Base-by-base conservation (phyloP, 345 rosid genomes). In the Populus euphratica region DNA sequence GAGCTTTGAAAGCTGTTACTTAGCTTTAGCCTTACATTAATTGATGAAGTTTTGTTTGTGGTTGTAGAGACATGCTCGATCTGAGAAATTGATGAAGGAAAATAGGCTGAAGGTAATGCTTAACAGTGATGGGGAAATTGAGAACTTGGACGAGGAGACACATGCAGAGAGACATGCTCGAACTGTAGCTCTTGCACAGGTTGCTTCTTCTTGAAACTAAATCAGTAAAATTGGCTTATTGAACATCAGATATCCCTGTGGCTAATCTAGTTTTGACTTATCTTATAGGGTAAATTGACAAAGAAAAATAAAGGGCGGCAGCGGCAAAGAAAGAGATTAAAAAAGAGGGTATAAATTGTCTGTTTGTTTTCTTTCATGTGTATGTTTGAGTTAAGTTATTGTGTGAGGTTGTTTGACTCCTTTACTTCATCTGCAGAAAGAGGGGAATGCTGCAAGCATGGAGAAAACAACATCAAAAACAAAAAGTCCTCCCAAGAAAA, bases 91-190 rank as follows among this genome's bases (percentile, higher is more conserved):
- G 76, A 83, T 89, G 35, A 86, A 88, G 82, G 92, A 89, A 77
- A 88, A 89, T 75, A 89, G 86, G 76, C 83, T 92, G 72, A 90
- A 90, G 87, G 81, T 85, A 38, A 81, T 86, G 75, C 90, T 92
- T 64, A 89, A 90, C 69, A 80, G 86, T 75, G 86, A 88, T 80
- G 94, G 94, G 76, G 91, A 90, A 79, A 85, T 88, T 56, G 92
- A 92, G 87, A 81, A 89, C 80, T 92, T 85, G 77, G 94, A 90
- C 76, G 92, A 86, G 77, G 94, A 90, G 81, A 88, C 89, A 23
- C 83, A 88, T 50, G 85, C 82, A 25, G 94, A 88, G 86, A 73
- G 81, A 87, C 75, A 88, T 78, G 84, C 90, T 68, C 85, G 91
- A 71, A 75, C 87, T 70, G 41, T 86, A 16, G 85, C 91, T 67